Evolutionary conservation across 225 moss, liverwort and hornwort genomes (phyloP).

Genomic region (Pleurozium schreberi): DNA sequence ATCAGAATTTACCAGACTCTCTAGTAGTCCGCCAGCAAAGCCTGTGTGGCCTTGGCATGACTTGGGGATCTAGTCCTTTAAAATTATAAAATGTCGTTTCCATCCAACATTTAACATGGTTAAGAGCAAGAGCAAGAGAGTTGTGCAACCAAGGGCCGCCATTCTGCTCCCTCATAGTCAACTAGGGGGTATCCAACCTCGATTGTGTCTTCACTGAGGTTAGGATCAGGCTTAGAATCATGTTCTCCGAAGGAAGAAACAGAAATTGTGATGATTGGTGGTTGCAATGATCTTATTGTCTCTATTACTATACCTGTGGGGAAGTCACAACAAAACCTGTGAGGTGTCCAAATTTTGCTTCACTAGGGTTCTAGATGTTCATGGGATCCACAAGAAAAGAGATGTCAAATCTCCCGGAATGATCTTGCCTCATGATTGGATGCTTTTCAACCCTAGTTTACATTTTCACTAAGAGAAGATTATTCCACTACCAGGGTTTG

Average conservation of each 20-base stretch:
- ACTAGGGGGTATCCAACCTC: neutral
- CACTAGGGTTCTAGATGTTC: too few relatives aligned
- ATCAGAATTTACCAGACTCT: neutral
- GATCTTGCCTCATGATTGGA: neutral
- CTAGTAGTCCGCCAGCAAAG: neutral
- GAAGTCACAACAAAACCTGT: neutral
- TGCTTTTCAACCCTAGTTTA: neutral
- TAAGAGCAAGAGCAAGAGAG: conserved; percentile 19
- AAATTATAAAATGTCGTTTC: neutral
- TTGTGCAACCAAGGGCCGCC: conserved; percentile 43
- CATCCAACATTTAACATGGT: neutral
- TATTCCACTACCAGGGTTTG: neutral
- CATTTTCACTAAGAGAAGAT: neutral
- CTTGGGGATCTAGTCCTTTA: neutral
- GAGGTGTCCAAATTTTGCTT: too few relatives aligned
- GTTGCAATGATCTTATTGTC: neutral
- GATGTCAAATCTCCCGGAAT: neutral
- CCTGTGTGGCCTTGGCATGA: neutral
- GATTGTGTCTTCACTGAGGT: neutral
- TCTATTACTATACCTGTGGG: neutral
- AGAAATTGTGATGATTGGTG: neutral
- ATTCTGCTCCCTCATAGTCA: conserved; percentile 80
- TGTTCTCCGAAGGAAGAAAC: neutral
- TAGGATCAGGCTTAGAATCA: neutral
- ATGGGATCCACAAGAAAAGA: neutral